Evolutionary conservation across 202 grass and related monocot genomes (phyloP).

Genomic region (Eragrostis tef): DNA sequence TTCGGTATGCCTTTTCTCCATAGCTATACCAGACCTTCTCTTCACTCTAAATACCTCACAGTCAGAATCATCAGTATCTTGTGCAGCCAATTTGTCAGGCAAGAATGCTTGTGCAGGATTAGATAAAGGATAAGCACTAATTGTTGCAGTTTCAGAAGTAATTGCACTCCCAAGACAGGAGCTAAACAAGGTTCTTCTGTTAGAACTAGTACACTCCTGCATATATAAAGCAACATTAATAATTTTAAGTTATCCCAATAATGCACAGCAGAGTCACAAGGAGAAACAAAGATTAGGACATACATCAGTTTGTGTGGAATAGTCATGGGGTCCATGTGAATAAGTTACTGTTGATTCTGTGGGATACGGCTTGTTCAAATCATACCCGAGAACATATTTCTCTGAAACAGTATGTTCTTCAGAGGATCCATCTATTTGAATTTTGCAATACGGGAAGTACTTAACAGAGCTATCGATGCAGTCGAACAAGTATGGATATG

Average conservation of each 20-base stretch:
- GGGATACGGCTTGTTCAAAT: conserved; percentile 59
- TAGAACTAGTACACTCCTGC: conserved; percentile 61
- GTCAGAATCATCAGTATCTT: conserved; percentile 86
- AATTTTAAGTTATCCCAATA: conserved; percentile 38
- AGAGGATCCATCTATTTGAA: conserved; percentile 47
- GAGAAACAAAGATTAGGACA: conserved; percentile 35
- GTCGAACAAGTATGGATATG: conserved; percentile 44
- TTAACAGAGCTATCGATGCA: conserved; percentile 32
- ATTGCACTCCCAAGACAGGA: conserved; percentile 47
- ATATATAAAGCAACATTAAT: conserved; percentile 46
- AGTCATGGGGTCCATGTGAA: conserved; percentile 50
- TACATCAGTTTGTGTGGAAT: conserved; percentile 65
- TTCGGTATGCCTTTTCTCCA: conserved; percentile 53
- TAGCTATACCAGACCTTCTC: conserved; percentile 59
- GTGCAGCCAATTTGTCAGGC: conserved; percentile 50
- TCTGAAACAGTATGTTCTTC: conserved; percentile 47
- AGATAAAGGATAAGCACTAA: conserved; percentile 42
- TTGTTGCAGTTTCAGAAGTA: conserved; percentile 43
- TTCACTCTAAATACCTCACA: conserved; percentile 83
- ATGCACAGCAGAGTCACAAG: conserved; percentile 15
- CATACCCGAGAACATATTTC: conserved; percentile 41
- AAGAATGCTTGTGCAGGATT: conserved; percentile 48
- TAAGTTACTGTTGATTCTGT: conserved; percentile 56
- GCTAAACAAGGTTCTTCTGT: conserved; percentile 47
- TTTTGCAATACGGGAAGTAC: conserved; percentile 76